phyloP scores from a whole-genome alignment of 176 grass and related monocot genomes.

The Triticum timopheevii region DNA sequence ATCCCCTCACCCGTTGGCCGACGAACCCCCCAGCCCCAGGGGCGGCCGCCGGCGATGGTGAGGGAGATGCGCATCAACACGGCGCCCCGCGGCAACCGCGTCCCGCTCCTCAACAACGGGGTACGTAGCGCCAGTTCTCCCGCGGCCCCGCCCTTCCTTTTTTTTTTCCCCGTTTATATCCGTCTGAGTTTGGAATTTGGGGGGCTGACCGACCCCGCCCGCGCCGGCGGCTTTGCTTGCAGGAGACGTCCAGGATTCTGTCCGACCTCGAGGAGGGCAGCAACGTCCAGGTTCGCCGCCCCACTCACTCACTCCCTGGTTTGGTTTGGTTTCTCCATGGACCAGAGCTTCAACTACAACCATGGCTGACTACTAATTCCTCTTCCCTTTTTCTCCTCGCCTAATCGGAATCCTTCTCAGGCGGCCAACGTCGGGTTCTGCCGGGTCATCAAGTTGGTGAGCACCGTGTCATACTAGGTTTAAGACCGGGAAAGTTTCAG shows the following conservation, averaged over 20 bases:
- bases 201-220: not conserved
- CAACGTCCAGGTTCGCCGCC: constrained; percentile 59
- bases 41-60: constrained; percentile 38
- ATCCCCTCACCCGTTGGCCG: constrained; percentile 2
- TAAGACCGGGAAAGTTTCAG: not conserved
- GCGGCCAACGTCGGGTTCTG: constrained; percentile 79
- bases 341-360: not conserved
- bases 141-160: too few relatives aligned
- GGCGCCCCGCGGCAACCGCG: constrained; percentile 27
- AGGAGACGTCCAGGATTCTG: constrained; percentile 57
- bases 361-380: not conserved
- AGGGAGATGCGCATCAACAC: constrained; percentile 60
- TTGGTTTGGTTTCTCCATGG: not conserved
- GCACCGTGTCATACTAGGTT: not conserved
- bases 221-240: not conserved
- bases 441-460: constrained; percentile 81
- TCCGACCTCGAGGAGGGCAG: constrained; percentile 87
- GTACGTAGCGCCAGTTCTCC: not conserved
- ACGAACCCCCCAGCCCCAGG: not conserved
- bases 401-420: constrained; percentile 31
- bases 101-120: constrained; percentile 54
- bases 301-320: not conserved
- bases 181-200: not conserved
- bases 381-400: not conserved
- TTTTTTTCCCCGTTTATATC: too few relatives aligned